These are phyloP conservation scores for Claviceps digitariae DNA, from an alignment of 2,329 filamentous ascomycete species.

Conservation along the genomic window DNA sequence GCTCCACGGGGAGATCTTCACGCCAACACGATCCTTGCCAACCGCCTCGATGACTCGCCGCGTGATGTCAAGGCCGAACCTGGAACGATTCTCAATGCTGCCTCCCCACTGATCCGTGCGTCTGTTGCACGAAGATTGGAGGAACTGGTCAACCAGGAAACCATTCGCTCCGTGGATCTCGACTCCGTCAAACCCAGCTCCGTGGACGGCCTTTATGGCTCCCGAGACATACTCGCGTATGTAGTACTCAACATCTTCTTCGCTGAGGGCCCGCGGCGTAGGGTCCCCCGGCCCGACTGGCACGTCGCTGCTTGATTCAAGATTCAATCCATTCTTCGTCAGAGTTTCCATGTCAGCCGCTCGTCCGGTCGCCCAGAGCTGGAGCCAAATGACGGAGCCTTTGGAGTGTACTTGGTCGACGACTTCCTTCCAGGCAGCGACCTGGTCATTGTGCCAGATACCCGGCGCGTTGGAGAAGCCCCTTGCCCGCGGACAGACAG, in stretches of 20 bases:
- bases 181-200: slow-evolving; percentile 56
- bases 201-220: slow-evolving; percentile 38
- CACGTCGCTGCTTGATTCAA: not conserved
- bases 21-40: slow-evolving; percentile 37
- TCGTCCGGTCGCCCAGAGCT: slow-evolving; percentile 50
- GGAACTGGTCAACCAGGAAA: slow-evolving; percentile 49
- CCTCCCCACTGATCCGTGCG: slow-evolving; percentile 40
- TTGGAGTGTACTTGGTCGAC: slow-evolving; percentile 47
- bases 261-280: slow-evolving; percentile 36
- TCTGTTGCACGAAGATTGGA: slow-evolving; percentile 35
- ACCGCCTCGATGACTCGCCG: slow-evolving; percentile 24
- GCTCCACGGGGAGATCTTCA: slow-evolving; percentile 48
- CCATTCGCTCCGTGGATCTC: slow-evolving; percentile 47
- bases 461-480: slow-evolving; percentile 36
- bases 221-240: slow-evolving; percentile 43
- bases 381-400: slow-evolving; percentile 42
- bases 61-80: slow-evolving; percentile 37
- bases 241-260: slow-evolving; percentile 48
- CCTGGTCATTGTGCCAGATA: slow-evolving; percentile 42
- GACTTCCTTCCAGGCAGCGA: slow-evolving; percentile 45
- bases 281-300: not conserved
- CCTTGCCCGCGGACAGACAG: slow-evolving; percentile 21
- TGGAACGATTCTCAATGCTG: slow-evolving; percentile 35
- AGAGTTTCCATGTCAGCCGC: slow-evolving; percentile 15
- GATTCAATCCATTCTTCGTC: not conserved